Base-by-base conservation (phyloP, 495 filamentous ascomycete genomes). In the Penicillium lagena region DNA sequence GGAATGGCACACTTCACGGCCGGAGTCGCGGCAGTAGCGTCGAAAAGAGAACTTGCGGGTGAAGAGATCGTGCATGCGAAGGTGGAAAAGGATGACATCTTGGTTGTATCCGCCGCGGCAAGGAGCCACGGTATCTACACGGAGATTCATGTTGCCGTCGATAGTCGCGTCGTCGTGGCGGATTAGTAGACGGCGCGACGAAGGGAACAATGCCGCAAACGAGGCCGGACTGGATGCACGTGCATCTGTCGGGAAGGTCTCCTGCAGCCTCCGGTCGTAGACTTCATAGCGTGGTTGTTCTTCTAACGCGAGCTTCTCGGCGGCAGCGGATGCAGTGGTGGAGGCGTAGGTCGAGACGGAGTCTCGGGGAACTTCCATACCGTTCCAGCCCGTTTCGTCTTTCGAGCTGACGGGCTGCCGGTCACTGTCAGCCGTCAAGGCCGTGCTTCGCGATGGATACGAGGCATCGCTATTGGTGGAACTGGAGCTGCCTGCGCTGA, bases 71-170 rank as follows among this genome's bases (percentile, higher is more conserved):
- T 96, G 83, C 90, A 98, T 96, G 49, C 90, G 85, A 35, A 97
- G 73, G 65, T 98, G 90, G 65, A 96, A 97, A 35, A 98, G 81
- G 36, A 86, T 93, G 33, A 95, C 77, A 39, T 82, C 79, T 51
- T 79, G 79, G 39, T 66, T 60, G 39, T 63, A 65, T 41, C 79
- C 81, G 10, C 75, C 73, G n/a, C 68, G 52, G 7, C 64, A 69
- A 30, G 71, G 66, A 34, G 88, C 78, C 43, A 84, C 72, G 12
- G 89, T 89, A 60, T 96, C 90, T 39, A 98, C 76, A 35, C 90
- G 83, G 42, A 98, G 75, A 60, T 96, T 96, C 93, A 96, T 95
- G 73, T 97, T 96, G 13, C 93, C 91, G 63, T 98, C 93, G 12
- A 83, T 61, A 4, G 93, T 95, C 31, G 87, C 77, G 65, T 96